Base-by-base conservation (phyloP, 2,329 filamentous ascomycete genomes). In the Gnomoniopsis sp. region DNA sequence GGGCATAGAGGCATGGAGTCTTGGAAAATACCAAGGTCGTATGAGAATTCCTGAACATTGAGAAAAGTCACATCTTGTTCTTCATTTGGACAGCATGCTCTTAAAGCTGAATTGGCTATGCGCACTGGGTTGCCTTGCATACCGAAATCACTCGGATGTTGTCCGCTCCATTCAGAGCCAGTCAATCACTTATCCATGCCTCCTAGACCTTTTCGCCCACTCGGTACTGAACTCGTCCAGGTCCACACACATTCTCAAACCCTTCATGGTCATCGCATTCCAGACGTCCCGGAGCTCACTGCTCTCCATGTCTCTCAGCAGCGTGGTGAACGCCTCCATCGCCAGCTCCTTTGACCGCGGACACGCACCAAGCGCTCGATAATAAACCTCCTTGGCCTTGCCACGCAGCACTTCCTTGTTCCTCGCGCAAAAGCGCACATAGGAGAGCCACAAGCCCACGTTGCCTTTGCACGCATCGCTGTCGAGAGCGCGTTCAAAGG, bases 401-500 rank as follows among this genome's bases (percentile, higher is more conserved):
- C 69, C 58, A 23, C 72, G 73, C 17, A 74, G 62, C 61, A 77
- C 75, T 53, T 70, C 67, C 17, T 74, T 68, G 44, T 58, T 68
- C 8, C 64, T 60, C 57, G 70, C 67, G 63, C 77, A 78, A 67
- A 83, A 81, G 8, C 74, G 74, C 22, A 84, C 70, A 61, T 83
- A 85, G 3, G 70, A 69, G 19, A 74, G 65, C 83, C 83, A 86
- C 4, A 85, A 62, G 6, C 70, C 69, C 1, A 72, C 66, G 49
- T 75, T 79, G 41, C 72, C 70, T 30, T 67, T 71, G 66, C 76
- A 75, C 11, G 63, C 63, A 3, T 75, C 72, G 53, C 73, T 74
- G 1, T 69, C 68, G 1, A 85, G 66, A 1, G 81, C 79, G n/a
- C 75, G 74, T 65, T 83, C 82, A 55, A 84, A 82, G 0, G 79